Evolutionary conservation across 2,329 filamentous ascomycete genomes (phyloP).

Genomic region (Chalaropsis thielavioides): DNA sequence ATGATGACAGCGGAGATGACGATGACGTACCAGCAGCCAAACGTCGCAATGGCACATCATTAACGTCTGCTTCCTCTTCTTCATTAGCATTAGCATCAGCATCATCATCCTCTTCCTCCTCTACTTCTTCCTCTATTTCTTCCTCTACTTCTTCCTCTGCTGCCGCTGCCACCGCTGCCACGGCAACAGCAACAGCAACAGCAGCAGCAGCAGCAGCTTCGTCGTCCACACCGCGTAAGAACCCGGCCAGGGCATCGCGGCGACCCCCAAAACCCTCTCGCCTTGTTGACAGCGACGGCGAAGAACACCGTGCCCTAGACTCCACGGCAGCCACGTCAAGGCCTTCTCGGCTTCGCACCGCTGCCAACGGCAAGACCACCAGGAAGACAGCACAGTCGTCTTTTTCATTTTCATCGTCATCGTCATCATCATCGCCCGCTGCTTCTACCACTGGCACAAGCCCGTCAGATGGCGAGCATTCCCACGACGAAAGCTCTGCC

Average conservation of each 20-base stretch:
- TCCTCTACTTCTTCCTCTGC: too few species aligned
- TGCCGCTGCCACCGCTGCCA: background rate
- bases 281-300: slow-evolving; percentile 10
- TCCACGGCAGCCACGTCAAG: background rate
- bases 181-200: background rate
- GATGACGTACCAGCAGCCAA: slow-evolving; percentile 4
- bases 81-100: too few species aligned
- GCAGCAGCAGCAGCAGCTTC: background rate
- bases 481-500: slow-evolving; percentile 6
- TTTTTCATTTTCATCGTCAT: background rate
- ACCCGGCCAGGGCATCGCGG: slow-evolving; percentile 13
- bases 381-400: background rate
- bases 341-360: background rate
- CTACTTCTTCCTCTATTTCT: background rate
- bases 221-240: slow-evolving; percentile 12
- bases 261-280: slow-evolving; percentile 7
- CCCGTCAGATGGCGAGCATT: background rate
- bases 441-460: background rate
- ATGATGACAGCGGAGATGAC: slow-evolving; percentile 10
- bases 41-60: slow-evolving; percentile 5
- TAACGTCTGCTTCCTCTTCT: slow-evolving; percentile 1
- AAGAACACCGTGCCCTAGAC: background rate
- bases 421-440: background rate
- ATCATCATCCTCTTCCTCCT: background rate
- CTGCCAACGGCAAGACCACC: background rate